Evolutionary conservation across 1,139 yeast species (phyloP).

Genomic region (Kodamaea arcana): DNA sequence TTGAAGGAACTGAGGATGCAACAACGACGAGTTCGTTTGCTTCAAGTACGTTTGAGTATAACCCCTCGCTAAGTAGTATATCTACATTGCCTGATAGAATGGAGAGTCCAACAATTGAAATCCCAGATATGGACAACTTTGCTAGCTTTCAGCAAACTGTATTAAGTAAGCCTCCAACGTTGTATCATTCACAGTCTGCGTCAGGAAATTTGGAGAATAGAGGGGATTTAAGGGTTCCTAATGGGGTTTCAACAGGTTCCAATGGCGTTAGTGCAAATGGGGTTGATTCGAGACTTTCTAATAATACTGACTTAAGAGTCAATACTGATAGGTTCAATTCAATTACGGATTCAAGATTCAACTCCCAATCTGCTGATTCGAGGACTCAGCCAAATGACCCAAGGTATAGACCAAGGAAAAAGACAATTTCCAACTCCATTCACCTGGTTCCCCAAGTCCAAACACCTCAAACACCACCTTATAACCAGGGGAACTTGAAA

Average conservation of each 20-base stretch:
- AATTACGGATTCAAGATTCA: conserved; percentile 18
- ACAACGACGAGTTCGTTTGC: neutral
- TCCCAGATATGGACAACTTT: conserved; percentile 41
- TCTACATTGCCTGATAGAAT: conserved; percentile 16
- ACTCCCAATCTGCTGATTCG: neutral
- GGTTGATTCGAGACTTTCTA: conserved; percentile 33
- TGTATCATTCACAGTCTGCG: conserved; percentile 49
- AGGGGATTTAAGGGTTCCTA: conserved; percentile 24
- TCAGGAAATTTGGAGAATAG: conserved; percentile 41
- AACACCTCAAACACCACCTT: conserved; percentile 38
- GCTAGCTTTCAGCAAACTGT: conserved; percentile 18
- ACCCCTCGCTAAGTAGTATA: conserved; percentile 1
- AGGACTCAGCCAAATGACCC: neutral
- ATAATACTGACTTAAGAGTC: conserved; percentile 16
- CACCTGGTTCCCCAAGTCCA: neutral
- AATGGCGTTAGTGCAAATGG: conserved; percentile 2
- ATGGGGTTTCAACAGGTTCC: conserved; percentile 8
- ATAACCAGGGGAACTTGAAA: conserved; percentile 18
- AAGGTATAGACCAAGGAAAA: neutral
- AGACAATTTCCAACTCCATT: neutral
- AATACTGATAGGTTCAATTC: conserved; percentile 42
- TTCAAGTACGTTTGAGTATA: conserved; percentile 3
- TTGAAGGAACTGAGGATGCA: conserved; percentile 40
- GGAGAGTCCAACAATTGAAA: conserved; percentile 46
- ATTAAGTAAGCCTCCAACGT: conserved; percentile 15